Evolutionary conservation across 2,329 filamentous ascomycete species (phyloP).

Genomic region (Colletotrichum somersetense): DNA sequence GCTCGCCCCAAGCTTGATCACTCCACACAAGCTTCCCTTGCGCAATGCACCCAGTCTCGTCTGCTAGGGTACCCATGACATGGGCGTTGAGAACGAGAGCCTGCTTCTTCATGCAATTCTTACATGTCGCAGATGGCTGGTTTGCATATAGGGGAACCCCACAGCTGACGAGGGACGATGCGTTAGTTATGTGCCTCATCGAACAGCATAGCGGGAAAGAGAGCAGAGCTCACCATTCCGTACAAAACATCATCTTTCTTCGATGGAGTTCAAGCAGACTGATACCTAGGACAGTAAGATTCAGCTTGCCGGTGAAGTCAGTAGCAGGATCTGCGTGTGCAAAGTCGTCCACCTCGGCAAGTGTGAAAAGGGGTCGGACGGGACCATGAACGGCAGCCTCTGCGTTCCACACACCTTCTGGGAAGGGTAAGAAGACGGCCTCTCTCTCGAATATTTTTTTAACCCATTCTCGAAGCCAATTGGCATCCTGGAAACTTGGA

Average conservation of each 20-base stretch:
- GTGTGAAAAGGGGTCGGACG: constrained; percentile 53
- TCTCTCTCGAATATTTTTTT: constrained; percentile 61
- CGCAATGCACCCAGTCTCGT: constrained; percentile 68
- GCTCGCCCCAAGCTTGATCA: constrained; percentile 62
- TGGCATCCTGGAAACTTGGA: constrained; percentile 64
- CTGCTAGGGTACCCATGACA: constrained; percentile 55
- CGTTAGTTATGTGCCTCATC: constrained; percentile 12
- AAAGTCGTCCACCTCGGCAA: constrained; percentile 59
- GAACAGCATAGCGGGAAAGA: neutral
- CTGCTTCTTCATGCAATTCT: constrained; percentile 51
- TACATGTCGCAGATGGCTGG: constrained; percentile 52
- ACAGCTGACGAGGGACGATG: constrained; percentile 55
- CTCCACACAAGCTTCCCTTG: constrained; percentile 67
- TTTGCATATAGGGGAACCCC: constrained; percentile 68
- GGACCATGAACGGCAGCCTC: constrained; percentile 50
- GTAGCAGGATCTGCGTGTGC: constrained; percentile 49
- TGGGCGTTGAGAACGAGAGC: constrained; percentile 55
- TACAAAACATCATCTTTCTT: constrained; percentile 54
- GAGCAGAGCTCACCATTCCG: constrained; percentile 53
- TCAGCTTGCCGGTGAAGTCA: constrained; percentile 57
- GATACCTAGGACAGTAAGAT: constrained; percentile 50
- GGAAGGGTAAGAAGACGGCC: constrained; percentile 63
- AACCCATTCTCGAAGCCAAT: constrained; percentile 65
- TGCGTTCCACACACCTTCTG: constrained; percentile 54
- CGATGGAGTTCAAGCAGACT: constrained; percentile 49